phyloP scores from a whole-genome alignment of 1,284 basidiomycete species.

The Gymnopus androsaceus region DNA sequence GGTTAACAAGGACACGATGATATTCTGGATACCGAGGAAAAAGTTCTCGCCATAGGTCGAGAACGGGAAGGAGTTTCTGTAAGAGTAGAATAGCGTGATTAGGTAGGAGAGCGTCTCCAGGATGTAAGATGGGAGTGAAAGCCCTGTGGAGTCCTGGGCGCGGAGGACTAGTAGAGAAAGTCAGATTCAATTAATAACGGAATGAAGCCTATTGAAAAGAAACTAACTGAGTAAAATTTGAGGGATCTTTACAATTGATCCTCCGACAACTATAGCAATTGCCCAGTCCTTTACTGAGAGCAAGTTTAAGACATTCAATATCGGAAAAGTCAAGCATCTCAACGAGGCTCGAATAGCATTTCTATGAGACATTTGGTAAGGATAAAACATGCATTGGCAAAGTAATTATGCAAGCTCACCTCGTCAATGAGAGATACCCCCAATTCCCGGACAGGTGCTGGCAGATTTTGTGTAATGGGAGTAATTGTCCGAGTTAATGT shows the following conservation, averaged over 20 bases:
- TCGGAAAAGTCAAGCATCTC: conserved; percentile 86
- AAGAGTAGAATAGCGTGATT: conserved; percentile 86
- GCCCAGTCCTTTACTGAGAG: conserved; percentile 90
- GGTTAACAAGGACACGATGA: conserved; percentile 81
- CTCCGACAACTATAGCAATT: conserved; percentile 91
- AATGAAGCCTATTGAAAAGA: too few species aligned
- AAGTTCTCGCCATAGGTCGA: conserved; percentile 95
- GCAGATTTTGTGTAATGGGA: conserved; percentile 1
- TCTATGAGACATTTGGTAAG: conserved; percentile 40
- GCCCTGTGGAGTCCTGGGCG: conserved; percentile 77
- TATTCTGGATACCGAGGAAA: conserved; percentile 85
- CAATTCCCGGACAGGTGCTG: conserved; percentile 59
- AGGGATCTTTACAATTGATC: conserved; percentile 94
- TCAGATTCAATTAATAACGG: too few species aligned
- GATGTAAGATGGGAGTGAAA: conserved; percentile 79
- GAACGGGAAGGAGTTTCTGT: conserved; percentile 84
- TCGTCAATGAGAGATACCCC: conserved; percentile 82
- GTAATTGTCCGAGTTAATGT: too few species aligned
- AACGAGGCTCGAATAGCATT: conserved; percentile 90
- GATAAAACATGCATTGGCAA: not conserved
- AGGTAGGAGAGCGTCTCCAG: conserved; percentile 89
- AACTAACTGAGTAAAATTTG: conserved; percentile 79
- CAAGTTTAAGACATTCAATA: conserved; percentile 85
- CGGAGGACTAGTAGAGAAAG: conserved; percentile 45
- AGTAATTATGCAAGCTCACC: conserved; percentile 40